Evolutionary conservation across 2,329 filamentous ascomycete genomes (phyloP).

Genomic region (Zopfia rhizophila): DNA sequence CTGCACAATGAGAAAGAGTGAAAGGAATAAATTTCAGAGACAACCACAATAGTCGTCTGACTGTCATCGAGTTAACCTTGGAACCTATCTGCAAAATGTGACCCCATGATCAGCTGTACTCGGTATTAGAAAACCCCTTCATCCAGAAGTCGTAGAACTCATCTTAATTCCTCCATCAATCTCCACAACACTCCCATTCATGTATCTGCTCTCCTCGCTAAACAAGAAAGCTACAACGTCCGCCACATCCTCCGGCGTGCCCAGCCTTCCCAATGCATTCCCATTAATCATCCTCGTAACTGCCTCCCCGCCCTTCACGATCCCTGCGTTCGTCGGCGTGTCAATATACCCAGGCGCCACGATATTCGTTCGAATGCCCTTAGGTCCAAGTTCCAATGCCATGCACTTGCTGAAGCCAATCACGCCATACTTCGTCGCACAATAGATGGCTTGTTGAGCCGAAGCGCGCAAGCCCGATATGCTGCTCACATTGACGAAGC

Average conservation of each 20-base stretch:
- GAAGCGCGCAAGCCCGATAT: constrained; percentile 38
- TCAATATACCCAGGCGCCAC: constrained; percentile 56
- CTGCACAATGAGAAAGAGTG: too few relatives aligned
- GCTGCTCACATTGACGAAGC: constrained; percentile 43
- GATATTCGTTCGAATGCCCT: constrained; percentile 43
- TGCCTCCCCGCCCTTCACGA: constrained; percentile 59
- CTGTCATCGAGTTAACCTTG: too few relatives aligned
- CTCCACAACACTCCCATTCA: constrained; percentile 61
- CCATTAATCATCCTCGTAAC: constrained; percentile 52
- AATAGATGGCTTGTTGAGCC: constrained; percentile 44
- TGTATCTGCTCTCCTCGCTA: constrained; percentile 56
- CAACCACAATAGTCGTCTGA: too few relatives aligned
- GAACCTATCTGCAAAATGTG: too few relatives aligned
- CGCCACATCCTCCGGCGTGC: constrained; percentile 60
- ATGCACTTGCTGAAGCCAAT: constrained; percentile 48
- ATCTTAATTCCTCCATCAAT: constrained; percentile 58
- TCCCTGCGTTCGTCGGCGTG: constrained; percentile 61
- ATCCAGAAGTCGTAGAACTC: constrained; percentile 38
- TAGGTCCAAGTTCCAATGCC: constrained; percentile 44
- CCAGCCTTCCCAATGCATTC: constrained; percentile 56
- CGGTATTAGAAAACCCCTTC: too few relatives aligned
- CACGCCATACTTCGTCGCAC: constrained; percentile 47
- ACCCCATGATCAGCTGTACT: too few relatives aligned
- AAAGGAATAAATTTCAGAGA: too few relatives aligned
- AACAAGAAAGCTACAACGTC: constrained; percentile 63